A percentile compares a stretch with the other conserved stretches of the same genome.
Evolutionary conservation across 768 basidiomycete species (phyloP).

Genomic region (Agaricus sinodeliciosus): DNA sequence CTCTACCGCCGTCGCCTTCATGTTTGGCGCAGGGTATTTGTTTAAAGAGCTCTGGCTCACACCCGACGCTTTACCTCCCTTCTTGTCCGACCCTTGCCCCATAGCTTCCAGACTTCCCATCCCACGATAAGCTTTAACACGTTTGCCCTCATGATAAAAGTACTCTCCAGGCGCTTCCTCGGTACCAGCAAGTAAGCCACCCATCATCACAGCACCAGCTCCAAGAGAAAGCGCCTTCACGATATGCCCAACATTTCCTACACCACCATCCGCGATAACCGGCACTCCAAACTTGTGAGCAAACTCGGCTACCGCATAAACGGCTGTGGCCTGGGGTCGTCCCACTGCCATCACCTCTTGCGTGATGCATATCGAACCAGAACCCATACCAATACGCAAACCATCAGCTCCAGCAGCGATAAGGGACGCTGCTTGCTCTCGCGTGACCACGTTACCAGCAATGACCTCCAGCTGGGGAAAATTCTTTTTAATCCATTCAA

Average conservation of each 20-base stretch:
- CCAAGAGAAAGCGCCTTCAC: constrained; percentile 95
- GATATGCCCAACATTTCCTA: constrained; percentile 93
- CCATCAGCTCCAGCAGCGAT: constrained; percentile 94
- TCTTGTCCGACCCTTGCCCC: constrained; percentile 62
- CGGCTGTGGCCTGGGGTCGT: constrained; percentile 96
- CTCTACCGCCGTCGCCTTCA: constrained; percentile 48
- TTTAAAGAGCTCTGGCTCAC: constrained; percentile 14
- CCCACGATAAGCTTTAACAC: constrained; percentile 97
- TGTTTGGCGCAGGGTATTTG: constrained; percentile 45
- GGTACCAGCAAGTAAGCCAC: constrained; percentile 90
- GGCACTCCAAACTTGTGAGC: constrained; percentile 90
- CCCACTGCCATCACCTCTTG: constrained; percentile 99
- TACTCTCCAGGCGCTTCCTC: constrained; percentile 98
- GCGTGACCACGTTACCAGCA: constrained; percentile 96
- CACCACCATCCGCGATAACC: constrained; percentile 94
- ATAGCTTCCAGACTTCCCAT: constrained; percentile 97
- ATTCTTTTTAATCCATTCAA: constrained; percentile 84
- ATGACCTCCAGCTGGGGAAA: constrained; percentile 88
- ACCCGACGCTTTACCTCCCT: constrained; percentile 19
- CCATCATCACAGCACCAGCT: constrained; percentile 99
- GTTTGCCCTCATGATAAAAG: constrained; percentile 98
- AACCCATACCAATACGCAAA: constrained; percentile 96
- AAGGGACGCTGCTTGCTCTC: constrained; percentile 91
- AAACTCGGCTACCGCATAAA: constrained; percentile 94
- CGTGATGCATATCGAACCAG: constrained; percentile 98